These are phyloP conservation scores for Ascobolus immersus DNA, from an alignment of 495 filamentous ascomycete species.

Conservation along the genomic window DNA sequence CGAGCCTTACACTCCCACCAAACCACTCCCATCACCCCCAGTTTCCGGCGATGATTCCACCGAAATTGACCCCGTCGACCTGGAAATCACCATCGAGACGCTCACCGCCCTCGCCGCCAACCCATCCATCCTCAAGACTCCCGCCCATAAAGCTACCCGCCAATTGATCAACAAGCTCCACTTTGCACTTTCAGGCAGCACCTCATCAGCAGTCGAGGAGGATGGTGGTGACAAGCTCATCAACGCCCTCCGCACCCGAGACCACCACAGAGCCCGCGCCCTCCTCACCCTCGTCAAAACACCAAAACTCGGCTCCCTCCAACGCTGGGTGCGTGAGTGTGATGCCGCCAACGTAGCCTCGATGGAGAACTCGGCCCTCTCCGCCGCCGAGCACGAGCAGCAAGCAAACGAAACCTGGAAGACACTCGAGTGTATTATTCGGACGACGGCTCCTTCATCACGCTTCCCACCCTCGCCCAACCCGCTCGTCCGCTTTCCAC, in stretches of 20 bases:
- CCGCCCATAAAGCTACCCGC: constrained; percentile 19
- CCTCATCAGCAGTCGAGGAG: constrained; percentile 22
- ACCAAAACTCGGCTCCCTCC: constrained; percentile 23
- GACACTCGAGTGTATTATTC: constrained; percentile 21
- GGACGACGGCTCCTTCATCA: constrained; percentile 16
- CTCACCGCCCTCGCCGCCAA: constrained; percentile 19
- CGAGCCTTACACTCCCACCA: no score
- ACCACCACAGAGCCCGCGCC: constrained; percentile 14
- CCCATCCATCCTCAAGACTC: constrained; percentile 22
- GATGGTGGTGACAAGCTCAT: constrained; percentile 19
- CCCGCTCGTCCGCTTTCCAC: constrained; percentile 16
- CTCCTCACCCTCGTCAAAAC: constrained; percentile 16
- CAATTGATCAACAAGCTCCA: neutral
- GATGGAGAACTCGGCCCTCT: constrained; percentile 2
- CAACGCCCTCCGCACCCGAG: constrained; percentile 22
- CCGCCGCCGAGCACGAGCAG: constrained; percentile 3
- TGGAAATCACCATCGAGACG: constrained; percentile 23
- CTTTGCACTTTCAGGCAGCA: constrained; percentile 18
- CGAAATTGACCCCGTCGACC: no score
- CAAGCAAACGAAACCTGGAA: constrained; percentile 16
- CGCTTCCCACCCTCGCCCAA: no score
- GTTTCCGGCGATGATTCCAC: no score
- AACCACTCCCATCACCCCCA: no score
- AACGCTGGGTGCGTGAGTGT: constrained; percentile 25
- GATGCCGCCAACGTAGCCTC: constrained; percentile 23